These are phyloP conservation scores for Mercurialis annua DNA, from an alignment of 345 rosid genomes.

Conservation along the genomic window DNA sequence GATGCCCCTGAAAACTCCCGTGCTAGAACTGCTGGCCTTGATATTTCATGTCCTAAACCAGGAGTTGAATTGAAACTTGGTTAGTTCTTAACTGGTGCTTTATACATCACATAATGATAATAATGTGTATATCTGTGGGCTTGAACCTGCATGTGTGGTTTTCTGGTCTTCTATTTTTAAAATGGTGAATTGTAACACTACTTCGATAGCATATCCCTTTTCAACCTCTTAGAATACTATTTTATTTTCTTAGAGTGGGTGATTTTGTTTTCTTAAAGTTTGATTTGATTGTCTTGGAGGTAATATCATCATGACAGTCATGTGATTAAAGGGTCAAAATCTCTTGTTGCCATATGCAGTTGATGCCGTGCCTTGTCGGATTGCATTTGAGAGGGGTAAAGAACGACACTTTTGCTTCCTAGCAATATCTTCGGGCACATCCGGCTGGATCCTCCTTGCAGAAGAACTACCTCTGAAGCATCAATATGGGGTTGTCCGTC, in stretches of 20 bases:
- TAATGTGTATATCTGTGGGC: neutral
- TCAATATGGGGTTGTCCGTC: conserved; percentile 62
- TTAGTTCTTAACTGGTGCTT: conserved; percentile 28
- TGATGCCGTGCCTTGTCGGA: conserved; percentile 83
- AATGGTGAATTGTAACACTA: neutral
- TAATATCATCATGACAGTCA: neutral
- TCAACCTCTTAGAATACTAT: neutral
- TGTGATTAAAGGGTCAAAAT: conserved; percentile 14
- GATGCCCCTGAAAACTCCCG: conserved; percentile 55
- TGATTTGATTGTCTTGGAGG: neutral
- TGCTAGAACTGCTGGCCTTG: conserved; percentile 63
- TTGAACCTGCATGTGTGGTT: neutral
- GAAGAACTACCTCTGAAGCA: conserved; percentile 71
- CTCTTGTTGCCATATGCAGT: conserved; percentile 49
- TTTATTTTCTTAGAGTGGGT: neutral
- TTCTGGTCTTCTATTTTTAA: neutral
- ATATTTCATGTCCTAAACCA: conserved; percentile 70
- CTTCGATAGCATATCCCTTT: neutral
- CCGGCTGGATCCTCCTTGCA: conserved; percentile 85
- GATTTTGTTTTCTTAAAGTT: neutral
- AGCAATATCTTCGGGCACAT: conserved; percentile 58
- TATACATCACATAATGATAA: conserved; percentile 1
- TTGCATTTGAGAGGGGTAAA: conserved; percentile 92
- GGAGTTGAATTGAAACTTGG: conserved; percentile 77
- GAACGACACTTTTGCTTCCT: conserved; percentile 76